Evolutionary conservation across 139 green algal genomes (phyloP).

Genomic region (Choricystis sp.): DNA sequence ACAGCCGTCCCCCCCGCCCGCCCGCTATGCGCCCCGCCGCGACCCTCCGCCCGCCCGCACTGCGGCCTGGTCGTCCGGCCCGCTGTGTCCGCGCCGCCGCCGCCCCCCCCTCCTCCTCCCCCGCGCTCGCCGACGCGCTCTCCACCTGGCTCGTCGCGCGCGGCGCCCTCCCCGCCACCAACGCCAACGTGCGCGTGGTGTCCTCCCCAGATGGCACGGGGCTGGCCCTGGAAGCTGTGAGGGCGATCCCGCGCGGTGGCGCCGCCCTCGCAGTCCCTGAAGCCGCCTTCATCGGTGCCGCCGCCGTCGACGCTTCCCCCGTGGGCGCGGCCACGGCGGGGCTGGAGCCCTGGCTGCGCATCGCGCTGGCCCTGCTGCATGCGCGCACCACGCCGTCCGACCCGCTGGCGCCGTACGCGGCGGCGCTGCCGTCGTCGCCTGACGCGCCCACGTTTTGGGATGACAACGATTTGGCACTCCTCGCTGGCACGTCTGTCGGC

Average conservation of each 20-base stretch:
- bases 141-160: neutral
- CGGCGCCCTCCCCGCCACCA: neutral
- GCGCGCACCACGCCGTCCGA: conserved; percentile 18
- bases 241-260: neutral
- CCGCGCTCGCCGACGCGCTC: too few species aligned
- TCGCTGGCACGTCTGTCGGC: conserved; percentile 55
- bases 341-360: conserved; percentile 53
- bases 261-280: conserved; percentile 17
- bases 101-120: too few species aligned
- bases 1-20: too few species aligned
- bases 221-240: too few species aligned
- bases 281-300: conserved; percentile 20
- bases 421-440: conserved; percentile 19
- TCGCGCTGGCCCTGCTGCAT: conserved; percentile 55
- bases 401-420: conserved; percentile 27
- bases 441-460: conserved; percentile 49
- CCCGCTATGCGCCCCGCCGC: too few species aligned
- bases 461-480: conserved; percentile 24
- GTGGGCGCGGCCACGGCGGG: conserved; percentile 12
- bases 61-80: too few species aligned
- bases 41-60: too few species aligned
- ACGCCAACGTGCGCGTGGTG: neutral
- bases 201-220: neutral
- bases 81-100: too few species aligned
- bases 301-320: conserved; percentile 5